Conservation (phyloP, 768 basidiomycete species). For the Termitomyces sp. region DNA sequence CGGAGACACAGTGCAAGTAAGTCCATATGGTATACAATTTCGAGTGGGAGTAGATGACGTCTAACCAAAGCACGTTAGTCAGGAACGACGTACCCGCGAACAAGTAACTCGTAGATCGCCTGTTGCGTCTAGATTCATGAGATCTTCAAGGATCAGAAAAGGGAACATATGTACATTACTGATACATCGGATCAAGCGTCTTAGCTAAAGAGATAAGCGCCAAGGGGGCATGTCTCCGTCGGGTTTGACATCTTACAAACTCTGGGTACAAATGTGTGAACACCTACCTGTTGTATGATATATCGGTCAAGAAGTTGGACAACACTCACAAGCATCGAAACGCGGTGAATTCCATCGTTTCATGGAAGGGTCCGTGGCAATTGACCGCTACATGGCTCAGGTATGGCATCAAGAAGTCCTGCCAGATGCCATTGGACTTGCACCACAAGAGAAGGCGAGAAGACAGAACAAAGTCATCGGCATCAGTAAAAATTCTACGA, state of each 20-base stretch:
- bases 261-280: background rate
- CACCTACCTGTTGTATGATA: background rate
- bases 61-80: background rate
- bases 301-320: background rate
- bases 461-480: background rate
- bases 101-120: background rate
- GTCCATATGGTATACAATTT: background rate
- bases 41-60: background rate
- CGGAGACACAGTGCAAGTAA: background rate
- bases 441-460: background rate
- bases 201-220: background rate
- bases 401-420: background rate
- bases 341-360: too few species aligned
- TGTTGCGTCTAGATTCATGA: background rate
- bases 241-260: background rate
- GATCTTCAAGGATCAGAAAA: background rate
- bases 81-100: conserved; percentile 1
- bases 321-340: background rate
- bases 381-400: background rate
- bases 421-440: background rate
- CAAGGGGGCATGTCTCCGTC: background rate
- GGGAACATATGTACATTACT: background rate
- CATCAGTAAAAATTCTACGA: too few species aligned
- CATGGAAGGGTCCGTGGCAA: background rate
- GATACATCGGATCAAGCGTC: background rate